Evolutionary conservation across 345 rosid genomes (phyloP).

Genomic region (Capsella bursapastoris): DNA sequence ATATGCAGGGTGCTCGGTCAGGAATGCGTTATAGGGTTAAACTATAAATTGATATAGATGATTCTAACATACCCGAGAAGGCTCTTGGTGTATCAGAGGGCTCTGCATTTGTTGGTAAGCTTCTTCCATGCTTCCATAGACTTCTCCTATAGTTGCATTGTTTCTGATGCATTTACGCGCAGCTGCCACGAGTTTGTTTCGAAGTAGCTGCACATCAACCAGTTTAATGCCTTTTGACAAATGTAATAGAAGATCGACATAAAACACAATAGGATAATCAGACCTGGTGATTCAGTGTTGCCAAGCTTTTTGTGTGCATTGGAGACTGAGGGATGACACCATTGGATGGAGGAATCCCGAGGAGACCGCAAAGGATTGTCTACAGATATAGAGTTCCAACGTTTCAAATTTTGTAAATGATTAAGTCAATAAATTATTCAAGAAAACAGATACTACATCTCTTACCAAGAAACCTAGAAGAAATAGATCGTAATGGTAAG

Average conservation of each 20-base stretch:
- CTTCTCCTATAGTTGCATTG: constrained; percentile 67
- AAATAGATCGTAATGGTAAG: constrained; percentile 88
- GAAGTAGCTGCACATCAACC: constrained; percentile 58
- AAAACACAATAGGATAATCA: constrained; percentile 10
- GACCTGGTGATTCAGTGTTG: constrained; percentile 84
- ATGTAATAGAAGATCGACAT: background rate
- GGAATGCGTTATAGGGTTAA: constrained; percentile 8
- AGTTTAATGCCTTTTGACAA: background rate
- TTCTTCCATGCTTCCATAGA: constrained; percentile 77
- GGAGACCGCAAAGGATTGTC: constrained; percentile 77
- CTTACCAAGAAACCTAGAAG: constrained; percentile 87
- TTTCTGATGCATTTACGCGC: constrained; percentile 63
- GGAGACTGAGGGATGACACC: constrained; percentile 92
- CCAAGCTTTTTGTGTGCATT: constrained; percentile 86
- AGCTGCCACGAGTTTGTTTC: constrained; percentile 63
- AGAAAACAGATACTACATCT: constrained; percentile 25
- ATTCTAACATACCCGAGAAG: constrained; percentile 52
- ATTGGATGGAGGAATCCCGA: constrained; percentile 82
- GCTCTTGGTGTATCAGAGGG: constrained; percentile 65
- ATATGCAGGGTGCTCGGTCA: constrained; percentile 3
- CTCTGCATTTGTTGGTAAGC: constrained; percentile 77
- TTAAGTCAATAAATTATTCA: constrained; percentile 10
- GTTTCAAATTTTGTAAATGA: constrained; percentile 12
- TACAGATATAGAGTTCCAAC: constrained; percentile 30
- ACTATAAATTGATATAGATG: constrained; percentile 17